Percentiles rank a stretch among this genome's conserved stretches.
These are phyloP conservation scores for Trametes meyenii DNA, from an alignment of 768 basidiomycete species.

Conservation along the genomic window DNA sequence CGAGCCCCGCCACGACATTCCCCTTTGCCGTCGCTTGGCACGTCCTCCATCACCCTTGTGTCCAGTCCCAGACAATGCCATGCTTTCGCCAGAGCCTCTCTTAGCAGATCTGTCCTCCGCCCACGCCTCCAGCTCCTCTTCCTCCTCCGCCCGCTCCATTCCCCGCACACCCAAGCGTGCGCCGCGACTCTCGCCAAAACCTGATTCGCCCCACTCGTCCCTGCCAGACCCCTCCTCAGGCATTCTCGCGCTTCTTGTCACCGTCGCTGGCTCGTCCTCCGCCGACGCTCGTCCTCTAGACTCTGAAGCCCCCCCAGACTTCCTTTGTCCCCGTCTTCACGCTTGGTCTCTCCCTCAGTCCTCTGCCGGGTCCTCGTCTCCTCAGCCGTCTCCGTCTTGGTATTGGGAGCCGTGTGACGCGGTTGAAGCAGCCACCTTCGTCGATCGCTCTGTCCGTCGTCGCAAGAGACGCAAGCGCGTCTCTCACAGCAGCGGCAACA, in stretches of 20 bases:
- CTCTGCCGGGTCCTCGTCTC: conserved; percentile 8
- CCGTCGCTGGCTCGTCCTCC: conserved; percentile 50
- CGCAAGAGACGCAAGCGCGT: conserved; percentile 17
- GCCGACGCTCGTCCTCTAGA: conserved; percentile 50
- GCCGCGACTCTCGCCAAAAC: conserved; percentile 7
- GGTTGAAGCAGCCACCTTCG: conserved; percentile 7
- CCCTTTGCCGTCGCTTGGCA: conserved; percentile 1
- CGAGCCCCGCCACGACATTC: background rate
- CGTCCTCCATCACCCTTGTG: background rate
- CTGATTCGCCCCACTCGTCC: conserved; percentile 22
- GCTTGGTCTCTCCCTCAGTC: conserved; percentile 11
- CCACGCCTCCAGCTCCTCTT: conserved; percentile 19
- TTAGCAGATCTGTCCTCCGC: conserved; percentile 15
- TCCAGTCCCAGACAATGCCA: conserved; percentile 19
- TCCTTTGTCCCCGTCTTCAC: conserved; percentile 54
- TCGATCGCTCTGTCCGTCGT: conserved; percentile 5
- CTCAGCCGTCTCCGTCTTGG: conserved; percentile 18
- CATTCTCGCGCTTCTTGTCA: conserved; percentile 58
- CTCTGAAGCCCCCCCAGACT: conserved; percentile 49
- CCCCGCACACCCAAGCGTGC: conserved; percentile 17
- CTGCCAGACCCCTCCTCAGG: conserved; percentile 47
- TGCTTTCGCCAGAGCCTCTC: conserved; percentile 17
- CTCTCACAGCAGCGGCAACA: conserved; percentile 6
- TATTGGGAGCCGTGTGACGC: conserved; percentile 12
- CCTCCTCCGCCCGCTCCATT: conserved; percentile 16